Percentiles rank a stretch among this genome's conserved stretches.
Conservation (phyloP, 2,329 filamentous ascomycete species). For the Clonostachys sp. region DNA sequence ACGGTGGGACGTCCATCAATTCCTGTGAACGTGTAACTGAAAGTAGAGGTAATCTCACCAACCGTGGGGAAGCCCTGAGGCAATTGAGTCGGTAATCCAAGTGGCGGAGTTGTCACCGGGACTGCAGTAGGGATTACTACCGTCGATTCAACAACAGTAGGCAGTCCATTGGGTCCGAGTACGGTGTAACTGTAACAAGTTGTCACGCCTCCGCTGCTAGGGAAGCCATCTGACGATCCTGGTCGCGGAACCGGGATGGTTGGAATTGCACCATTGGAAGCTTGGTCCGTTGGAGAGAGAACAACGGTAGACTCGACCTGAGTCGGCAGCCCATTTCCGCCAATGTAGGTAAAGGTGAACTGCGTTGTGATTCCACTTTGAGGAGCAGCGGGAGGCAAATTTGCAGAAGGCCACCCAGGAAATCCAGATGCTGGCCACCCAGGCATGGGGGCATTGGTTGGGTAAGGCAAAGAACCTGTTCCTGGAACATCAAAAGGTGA, state of each 20-base stretch:
- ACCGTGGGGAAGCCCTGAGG: neutral
- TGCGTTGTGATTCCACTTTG: neutral
- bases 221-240: neutral
- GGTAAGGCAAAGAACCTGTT: slow-evolving; percentile 9
- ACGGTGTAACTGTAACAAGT: slow-evolving; percentile 4
- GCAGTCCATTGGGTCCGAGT: slow-evolving; percentile 4
- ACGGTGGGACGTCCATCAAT: neutral
- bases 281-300: neutral
- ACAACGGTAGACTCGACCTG: slow-evolving; percentile 3
- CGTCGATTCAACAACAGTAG: slow-evolving; percentile 3
- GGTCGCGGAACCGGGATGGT: neutral
- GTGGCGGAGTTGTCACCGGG: no score
- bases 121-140: slow-evolving; percentile 1
- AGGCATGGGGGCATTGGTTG: neutral
- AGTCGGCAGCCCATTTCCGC: slow-evolving; percentile 6
- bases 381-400: slow-evolving; percentile 1
- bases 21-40: neutral
- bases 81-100: neutral
- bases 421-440: neutral
- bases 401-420: neutral
- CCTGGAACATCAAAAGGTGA: slow-evolving; percentile 3
- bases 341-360: slow-evolving; percentile 9
- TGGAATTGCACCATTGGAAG: neutral
- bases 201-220: neutral
- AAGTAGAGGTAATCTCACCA: neutral